These are phyloP conservation scores for Marasmius sp. DNA, from an alignment of 1,284 basidiomycete genomes.

Conservation along the genomic window DNA sequence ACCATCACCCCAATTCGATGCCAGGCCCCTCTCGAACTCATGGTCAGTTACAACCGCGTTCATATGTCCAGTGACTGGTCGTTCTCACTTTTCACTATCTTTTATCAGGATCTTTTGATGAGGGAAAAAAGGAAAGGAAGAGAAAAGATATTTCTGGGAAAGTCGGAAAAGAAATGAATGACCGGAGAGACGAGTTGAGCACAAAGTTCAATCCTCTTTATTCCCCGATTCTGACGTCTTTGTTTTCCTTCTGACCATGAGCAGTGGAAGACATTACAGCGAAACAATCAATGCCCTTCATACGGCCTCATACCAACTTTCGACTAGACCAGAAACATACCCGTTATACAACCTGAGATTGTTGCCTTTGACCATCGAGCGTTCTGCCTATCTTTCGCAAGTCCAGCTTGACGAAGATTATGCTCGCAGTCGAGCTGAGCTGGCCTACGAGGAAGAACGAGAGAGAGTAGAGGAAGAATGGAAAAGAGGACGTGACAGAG, in stretches of 20 bases:
- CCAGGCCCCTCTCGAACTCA: slow-evolving; percentile 32
- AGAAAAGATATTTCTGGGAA: slow-evolving; percentile 67
- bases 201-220: slow-evolving; percentile 20
- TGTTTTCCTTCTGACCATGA: not conserved
- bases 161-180: slow-evolving; percentile 66
- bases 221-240: not conserved
- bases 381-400: slow-evolving; percentile 68
- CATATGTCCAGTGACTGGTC: not conserved
- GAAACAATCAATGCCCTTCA: slow-evolving; percentile 59
- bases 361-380: slow-evolving; percentile 70
- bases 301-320: slow-evolving; percentile 54
- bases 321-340: slow-evolving; percentile 63
- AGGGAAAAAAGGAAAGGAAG: slow-evolving; percentile 56
- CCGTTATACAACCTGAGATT: slow-evolving; percentile 67
- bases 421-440: slow-evolving; percentile 58
- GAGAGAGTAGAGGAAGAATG: slow-evolving; percentile 78
- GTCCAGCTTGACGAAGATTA: slow-evolving; percentile 64
- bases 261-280: slow-evolving; percentile 51
- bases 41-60: slow-evolving; percentile 20
- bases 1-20: slow-evolving; percentile 19
- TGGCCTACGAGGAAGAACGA: slow-evolving; percentile 74
- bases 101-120: slow-evolving; percentile 26
- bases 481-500: slow-evolving; percentile 65
- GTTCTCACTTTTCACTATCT: not conserved
- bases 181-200: slow-evolving; percentile 67